Evolutionary conservation across 202 grass and related monocot species (phyloP), one percentile per base, ranked within the genome.

Genomic region (Carex sylvatica): DNA sequence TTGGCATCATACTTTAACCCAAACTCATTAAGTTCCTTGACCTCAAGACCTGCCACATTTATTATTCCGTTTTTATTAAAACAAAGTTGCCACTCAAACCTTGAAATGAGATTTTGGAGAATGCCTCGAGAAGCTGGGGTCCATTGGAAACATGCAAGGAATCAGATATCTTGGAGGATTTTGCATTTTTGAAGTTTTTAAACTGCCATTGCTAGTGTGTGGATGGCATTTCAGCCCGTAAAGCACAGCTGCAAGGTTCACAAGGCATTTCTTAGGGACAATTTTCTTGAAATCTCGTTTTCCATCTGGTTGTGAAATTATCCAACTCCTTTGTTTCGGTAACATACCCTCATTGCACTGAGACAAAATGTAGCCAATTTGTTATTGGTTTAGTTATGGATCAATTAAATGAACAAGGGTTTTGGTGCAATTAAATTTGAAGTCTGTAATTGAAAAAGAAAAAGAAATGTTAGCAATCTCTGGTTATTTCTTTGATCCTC

Each of bases 221-320:
- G 10, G 46, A 47, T 47, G 46, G 46, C 10, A 11, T 47, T 11
- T 47, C 2, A 47, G 46, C 46, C 44, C 10, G 9, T 47, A 47
- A 47, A 12, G 2, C 2, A 47, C 46, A 47, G 9, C 11, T 47
- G 46, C 10, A 12, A 47, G 46, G 46, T 47, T 47, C 46, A 47
- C 9, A 47, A 47, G 46, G 46, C 46, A 47, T 47, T 47, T 47
- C 85, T 64, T 80, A 44, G 18, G 67, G 36, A 36, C 86, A 75
- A 0, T 84, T 80, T 70, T 80, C 16, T 83, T 81, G 62, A 67
- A 87, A 87, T 61, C 59, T 94, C 10, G 0, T 81, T 66, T 74
- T 89, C 89, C 89, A 94, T 87, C 92, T 89, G 46, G 3, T 40
- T 44, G 83, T 62, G 73, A 94, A 94, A 8, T 84, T 42, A 44